Percentiles rank a stretch among this genome's conserved stretches.
phyloP scores from a whole-genome alignment of 768 basidiomycete genomes.

The Leccinum longicurvipes region DNA sequence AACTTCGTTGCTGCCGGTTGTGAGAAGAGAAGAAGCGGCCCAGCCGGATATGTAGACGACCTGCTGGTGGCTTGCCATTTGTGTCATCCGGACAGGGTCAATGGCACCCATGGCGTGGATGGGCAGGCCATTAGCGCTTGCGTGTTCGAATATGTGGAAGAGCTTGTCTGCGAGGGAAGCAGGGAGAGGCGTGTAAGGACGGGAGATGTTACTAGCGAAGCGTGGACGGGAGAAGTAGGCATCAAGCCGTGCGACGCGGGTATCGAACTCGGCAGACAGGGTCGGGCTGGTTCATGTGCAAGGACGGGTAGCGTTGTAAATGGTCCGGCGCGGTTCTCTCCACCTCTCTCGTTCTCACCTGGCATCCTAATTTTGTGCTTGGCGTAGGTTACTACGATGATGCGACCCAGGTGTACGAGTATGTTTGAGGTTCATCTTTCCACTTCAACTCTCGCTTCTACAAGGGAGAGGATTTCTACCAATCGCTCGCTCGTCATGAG shows the following conservation, averaged over 20 bases:
- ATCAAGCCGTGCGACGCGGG: conserved; percentile 59
- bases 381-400: conserved; percentile 89
- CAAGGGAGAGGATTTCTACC: conserved; percentile 77
- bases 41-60: conserved; percentile 92
- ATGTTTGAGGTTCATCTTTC: conserved; percentile 88
- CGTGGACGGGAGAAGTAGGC: conserved; percentile 76
- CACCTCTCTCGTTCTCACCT: too few species aligned
- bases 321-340: too few species aligned
- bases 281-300: conserved; percentile 60
- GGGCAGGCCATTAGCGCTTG: conserved; percentile 43
- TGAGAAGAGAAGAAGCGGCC: conserved; percentile 83
- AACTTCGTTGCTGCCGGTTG: conserved; percentile 90
- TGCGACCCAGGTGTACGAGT: conserved; percentile 93
- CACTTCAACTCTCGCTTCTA: conserved; percentile 98
- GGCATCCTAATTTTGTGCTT: not conserved
- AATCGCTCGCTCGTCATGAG: conserved; percentile 84
- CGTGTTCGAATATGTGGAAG: too few species aligned
- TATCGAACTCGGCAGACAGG: conserved; percentile 49
- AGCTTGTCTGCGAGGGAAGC: too few species aligned
- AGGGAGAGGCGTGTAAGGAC: too few species aligned
- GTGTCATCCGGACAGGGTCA: conserved; percentile 92
- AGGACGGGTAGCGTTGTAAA: conserved; percentile 23
- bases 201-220: conserved; percentile 58
- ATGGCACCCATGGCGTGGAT: conserved; percentile 92
- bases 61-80: conserved; percentile 86